phyloP scores from a whole-genome alignment of 345 rosid genomes.

The Cardamine occulta region DNA sequence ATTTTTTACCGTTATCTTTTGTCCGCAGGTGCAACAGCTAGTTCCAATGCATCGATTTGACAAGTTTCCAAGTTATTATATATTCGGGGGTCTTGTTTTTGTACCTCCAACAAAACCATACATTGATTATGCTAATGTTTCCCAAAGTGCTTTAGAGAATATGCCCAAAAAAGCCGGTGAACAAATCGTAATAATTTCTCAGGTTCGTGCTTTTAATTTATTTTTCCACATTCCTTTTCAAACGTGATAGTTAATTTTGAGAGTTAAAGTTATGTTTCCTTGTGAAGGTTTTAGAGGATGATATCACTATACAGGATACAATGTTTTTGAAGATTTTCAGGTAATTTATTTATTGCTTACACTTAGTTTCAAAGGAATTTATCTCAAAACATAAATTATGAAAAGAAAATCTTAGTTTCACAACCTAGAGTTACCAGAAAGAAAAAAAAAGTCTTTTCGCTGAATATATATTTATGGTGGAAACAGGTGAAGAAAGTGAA shows the following conservation, averaged over 20 bases:
- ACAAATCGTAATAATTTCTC: background rate
- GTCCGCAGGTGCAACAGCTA: background rate
- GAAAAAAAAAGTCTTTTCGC: background rate
- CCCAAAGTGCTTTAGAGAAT: background rate
- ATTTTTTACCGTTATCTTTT: background rate
- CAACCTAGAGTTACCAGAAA: background rate
- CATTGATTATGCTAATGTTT: background rate
- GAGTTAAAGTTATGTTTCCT: background rate
- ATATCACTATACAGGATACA: background rate
- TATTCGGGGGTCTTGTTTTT: conserved; percentile 11
- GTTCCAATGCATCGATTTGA: background rate
- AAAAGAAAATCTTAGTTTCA: background rate
- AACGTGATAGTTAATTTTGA: background rate
- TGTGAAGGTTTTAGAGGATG: background rate
- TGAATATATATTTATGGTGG: background rate
- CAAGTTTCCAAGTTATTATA: conserved; percentile 7
- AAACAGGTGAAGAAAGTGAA: conserved; percentile 75
- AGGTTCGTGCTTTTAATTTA: background rate
- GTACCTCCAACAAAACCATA: background rate
- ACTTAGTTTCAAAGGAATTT: background rate
- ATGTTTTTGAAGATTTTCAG: background rate
- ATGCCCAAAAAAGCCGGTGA: background rate
- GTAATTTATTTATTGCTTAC: background rate
- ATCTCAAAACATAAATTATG: too few species aligned
- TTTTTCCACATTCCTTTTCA: background rate